A percentile compares a stretch with the other conserved stretches of the same genome.
Evolutionary conservation across 208 protist species (phyloP).

Genomic region (Leptomonas pyrrhocoris): DNA sequence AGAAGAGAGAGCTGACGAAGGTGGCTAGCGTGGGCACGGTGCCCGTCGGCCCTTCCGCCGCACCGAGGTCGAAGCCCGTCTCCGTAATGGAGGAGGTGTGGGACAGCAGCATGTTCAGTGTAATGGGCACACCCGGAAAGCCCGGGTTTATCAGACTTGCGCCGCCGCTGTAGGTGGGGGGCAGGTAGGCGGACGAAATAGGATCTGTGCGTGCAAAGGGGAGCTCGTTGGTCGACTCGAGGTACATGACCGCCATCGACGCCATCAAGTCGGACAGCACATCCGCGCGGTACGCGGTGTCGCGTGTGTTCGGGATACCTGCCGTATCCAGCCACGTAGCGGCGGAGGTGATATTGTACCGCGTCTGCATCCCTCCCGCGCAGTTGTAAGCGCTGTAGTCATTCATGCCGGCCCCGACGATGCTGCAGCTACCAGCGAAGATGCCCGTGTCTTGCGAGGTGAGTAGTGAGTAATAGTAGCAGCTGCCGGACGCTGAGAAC

Average conservation of each 20-base stretch:
- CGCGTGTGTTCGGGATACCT: slow-evolving; percentile 13
- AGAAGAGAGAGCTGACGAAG: slow-evolving; percentile 51
- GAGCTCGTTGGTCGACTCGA: slow-evolving; percentile 35
- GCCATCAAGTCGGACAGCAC: slow-evolving; percentile 57
- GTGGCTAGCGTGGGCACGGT: slow-evolving; percentile 20
- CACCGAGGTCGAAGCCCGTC: slow-evolving; percentile 24
- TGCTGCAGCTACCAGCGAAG: slow-evolving; percentile 17
- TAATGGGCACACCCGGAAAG: slow-evolving; percentile 35
- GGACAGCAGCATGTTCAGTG: slow-evolving; percentile 62
- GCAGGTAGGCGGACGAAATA: slow-evolving; percentile 54
- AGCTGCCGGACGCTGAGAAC: slow-evolving; percentile 1
- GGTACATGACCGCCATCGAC: slow-evolving; percentile 46
- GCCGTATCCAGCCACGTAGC: background rate
- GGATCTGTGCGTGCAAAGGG: slow-evolving; percentile 43
- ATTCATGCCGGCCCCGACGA: slow-evolving; percentile 1
- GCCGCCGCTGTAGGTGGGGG: slow-evolving; percentile 18
- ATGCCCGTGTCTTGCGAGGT: slow-evolving; percentile 20
- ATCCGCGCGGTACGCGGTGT: slow-evolving; percentile 44
- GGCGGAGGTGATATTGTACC: slow-evolving; percentile 3
- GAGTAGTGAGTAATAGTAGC: slow-evolving; percentile 9
- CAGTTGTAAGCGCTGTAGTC: background rate
- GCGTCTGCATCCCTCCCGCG: slow-evolving; percentile 5
- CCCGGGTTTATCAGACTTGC: slow-evolving; percentile 21
- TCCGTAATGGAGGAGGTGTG: slow-evolving; percentile 68
- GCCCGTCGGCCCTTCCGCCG: slow-evolving; percentile 8